A percentile compares a stretch with the other conserved stretches of the same genome.
These are phyloP conservation scores for Epichloe gansuensis DNA, from an alignment of 2,329 filamentous ascomycete species.

Conservation along the genomic window DNA sequence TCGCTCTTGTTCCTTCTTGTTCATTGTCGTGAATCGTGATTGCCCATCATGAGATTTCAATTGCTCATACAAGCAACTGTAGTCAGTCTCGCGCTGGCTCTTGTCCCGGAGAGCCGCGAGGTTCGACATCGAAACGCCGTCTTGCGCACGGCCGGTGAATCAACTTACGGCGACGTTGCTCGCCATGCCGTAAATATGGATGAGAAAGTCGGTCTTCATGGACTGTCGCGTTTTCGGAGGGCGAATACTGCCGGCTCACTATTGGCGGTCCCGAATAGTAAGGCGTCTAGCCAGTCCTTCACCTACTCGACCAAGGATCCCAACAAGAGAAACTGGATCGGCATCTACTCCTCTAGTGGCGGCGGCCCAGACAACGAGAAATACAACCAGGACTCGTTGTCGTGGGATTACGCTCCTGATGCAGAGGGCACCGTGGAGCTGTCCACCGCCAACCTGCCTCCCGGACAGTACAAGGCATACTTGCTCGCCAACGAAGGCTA, in stretches of 20 bases:
- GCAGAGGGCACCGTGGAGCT: conserved; percentile 15
- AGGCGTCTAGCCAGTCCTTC: conserved; percentile 9
- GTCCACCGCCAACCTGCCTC: conserved; percentile 10
- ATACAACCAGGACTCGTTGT: conserved; percentile 14
- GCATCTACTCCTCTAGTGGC: conserved; percentile 19
- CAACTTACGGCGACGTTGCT: neutral
- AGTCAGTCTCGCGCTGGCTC: neutral
- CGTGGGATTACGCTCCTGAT: conserved; percentile 20
- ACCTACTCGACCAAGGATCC: conserved; percentile 17
- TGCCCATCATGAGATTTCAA: neutral
- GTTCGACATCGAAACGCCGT: neutral
- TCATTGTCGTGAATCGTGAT: neutral
- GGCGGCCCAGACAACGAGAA: conserved; percentile 20
- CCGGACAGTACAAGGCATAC: conserved; percentile 22
- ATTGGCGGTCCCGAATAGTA: neutral
- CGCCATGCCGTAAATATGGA: neutral
- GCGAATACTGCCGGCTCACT: neutral
- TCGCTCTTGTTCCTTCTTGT: neutral
- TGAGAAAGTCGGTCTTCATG: neutral
- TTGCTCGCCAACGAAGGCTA: conserved; percentile 23
- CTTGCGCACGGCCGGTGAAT: neutral
- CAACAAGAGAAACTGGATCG: conserved; percentile 24
- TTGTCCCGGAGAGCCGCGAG: neutral
- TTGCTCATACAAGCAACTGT: conserved; percentile 1
- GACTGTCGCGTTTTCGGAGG: neutral